These are phyloP conservation scores for Pecoramyces ruminantium DNA, from an alignment of 192 early-diverging fungal genomes.

Conservation along the genomic window DNA sequence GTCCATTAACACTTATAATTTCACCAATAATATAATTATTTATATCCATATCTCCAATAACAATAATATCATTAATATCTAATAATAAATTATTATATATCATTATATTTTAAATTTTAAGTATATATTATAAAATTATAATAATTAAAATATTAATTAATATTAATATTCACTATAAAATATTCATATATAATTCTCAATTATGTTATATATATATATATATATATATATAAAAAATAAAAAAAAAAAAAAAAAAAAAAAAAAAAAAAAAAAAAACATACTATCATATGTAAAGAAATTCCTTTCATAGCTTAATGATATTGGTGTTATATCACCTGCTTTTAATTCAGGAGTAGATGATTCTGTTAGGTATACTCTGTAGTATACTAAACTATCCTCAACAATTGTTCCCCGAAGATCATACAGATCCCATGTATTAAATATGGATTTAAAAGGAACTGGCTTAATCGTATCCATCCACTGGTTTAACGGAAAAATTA, in stretches of 20 bases:
- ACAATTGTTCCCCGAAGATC: background rate
- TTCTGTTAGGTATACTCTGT: background rate
- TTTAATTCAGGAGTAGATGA: background rate
- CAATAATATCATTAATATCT: background rate
- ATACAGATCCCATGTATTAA: background rate
- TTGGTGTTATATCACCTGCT: background rate
- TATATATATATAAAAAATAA: too few species aligned
- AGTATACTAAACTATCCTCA: background rate
- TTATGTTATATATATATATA: too few species aligned
- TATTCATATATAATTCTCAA: too few species aligned
- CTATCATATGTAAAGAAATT: background rate
- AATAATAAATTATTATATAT: too few species aligned
- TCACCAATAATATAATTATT: background rate
- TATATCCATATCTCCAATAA: background rate
- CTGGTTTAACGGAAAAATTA: background rate
- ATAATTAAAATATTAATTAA: too few species aligned
- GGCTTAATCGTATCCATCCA: background rate
- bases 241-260: background rate
- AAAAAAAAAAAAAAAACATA: background rate
- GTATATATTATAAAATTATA: too few species aligned
- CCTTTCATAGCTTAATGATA: background rate
- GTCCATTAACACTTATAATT: background rate
- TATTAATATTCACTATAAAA: too few species aligned
- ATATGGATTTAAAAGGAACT: background rate
- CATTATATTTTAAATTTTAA: too few species aligned